Evolutionary conservation across 2,329 filamentous ascomycete species (phyloP).

Genomic region (Claviceps fusiformis): DNA sequence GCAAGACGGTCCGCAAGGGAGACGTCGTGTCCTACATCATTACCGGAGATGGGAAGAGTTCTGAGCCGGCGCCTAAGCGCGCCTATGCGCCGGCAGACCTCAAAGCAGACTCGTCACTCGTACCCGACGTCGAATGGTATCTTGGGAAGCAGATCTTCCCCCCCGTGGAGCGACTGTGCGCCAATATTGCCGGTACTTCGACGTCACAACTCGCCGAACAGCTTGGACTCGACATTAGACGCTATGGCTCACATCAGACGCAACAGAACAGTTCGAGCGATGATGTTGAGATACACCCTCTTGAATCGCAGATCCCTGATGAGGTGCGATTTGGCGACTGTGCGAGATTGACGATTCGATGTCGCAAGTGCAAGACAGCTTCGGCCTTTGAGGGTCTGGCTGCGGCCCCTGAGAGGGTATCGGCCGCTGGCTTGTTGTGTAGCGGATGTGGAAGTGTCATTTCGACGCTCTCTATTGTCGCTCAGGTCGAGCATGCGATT

Average conservation of each 20-base stretch:
- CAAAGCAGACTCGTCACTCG: slow-evolving; percentile 60
- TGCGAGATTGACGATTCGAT: slow-evolving; percentile 61
- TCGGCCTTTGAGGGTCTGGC: slow-evolving; percentile 67
- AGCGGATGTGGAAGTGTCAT: slow-evolving; percentile 52
- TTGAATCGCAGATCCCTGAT: slow-evolving; percentile 91
- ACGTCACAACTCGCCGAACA: slow-evolving; percentile 83
- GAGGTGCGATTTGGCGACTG: slow-evolving; percentile 78
- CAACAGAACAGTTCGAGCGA: slow-evolving; percentile 37
- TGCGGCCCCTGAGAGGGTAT: slow-evolving; percentile 43
- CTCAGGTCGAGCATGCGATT: slow-evolving; percentile 78
- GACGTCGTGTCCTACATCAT: slow-evolving; percentile 96
- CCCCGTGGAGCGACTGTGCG: slow-evolving; percentile 92
- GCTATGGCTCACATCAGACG: slow-evolving; percentile 48
- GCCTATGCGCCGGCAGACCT: slow-evolving; percentile 77
- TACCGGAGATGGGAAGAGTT: slow-evolving; percentile 55
- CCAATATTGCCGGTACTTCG: slow-evolving; percentile 87
- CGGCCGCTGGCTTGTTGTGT: slow-evolving; percentile 64
- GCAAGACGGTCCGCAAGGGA: slow-evolving; percentile 79
- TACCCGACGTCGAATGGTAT: slow-evolving; percentile 94
- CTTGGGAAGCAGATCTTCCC: slow-evolving; percentile 97
- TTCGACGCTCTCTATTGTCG: slow-evolving; percentile 59
- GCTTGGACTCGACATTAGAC: slow-evolving; percentile 77
- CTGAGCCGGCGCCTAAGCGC: slow-evolving; percentile 68
- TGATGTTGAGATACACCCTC: slow-evolving; percentile 67
- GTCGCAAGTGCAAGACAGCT: slow-evolving; percentile 61